phyloP scores from a whole-genome alignment of 225 moss, liverwort and hornwort genomes.

The Marchantia paleacea region DNA sequence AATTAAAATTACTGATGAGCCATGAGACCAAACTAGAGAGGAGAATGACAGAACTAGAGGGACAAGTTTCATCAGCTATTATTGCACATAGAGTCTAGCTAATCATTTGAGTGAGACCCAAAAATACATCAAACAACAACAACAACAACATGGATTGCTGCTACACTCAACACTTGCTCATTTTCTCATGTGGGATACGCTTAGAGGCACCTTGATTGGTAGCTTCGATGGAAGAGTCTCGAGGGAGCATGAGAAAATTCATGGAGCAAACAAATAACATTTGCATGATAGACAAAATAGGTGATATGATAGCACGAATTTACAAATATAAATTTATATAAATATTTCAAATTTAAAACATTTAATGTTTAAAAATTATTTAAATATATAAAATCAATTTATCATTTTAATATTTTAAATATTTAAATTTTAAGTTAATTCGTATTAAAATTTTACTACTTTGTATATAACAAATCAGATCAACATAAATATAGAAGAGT shows the following conservation, averaged over 20 bases:
- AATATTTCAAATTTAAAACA: no score
- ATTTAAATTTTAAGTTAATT: no score
- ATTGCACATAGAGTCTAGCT: neutral
- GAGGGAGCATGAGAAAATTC: neutral
- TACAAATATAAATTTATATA: no score
- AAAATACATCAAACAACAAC: neutral
- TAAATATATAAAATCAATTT: no score
- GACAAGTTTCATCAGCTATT: neutral
- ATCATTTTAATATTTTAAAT: no score
- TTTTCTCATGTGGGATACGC: neutral
- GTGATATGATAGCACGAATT: no score
- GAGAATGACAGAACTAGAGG: neutral
- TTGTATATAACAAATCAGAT: no score
- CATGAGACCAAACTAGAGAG: neutral
- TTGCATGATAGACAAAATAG: no score
- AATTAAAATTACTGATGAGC: no score
- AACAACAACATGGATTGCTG: neutral
- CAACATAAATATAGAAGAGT: no score
- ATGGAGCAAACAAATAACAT: neutral
- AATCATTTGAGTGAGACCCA: neutral
- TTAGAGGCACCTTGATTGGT: neutral
- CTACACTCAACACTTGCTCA: neutral
- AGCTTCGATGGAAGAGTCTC: neutral
- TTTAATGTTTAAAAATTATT: no score
- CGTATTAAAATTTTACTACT: no score